Evolutionary conservation across 2,329 filamentous ascomycete genomes (phyloP).

Genomic region (Ceratocystiopsis sp.): DNA sequence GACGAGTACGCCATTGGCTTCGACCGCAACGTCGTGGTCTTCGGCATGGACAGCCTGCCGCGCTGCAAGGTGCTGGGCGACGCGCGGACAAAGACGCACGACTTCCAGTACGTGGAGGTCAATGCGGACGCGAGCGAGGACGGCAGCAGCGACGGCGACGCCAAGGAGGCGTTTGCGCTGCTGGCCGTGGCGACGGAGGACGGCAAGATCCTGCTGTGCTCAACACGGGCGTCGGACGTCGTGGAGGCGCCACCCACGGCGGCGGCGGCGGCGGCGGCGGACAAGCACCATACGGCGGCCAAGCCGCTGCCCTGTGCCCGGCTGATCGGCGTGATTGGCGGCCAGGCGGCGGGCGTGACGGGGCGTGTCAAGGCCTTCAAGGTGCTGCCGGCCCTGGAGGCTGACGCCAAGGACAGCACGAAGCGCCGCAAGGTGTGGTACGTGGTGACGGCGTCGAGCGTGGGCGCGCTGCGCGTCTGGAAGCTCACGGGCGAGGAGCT

Average conservation of each 20-base stretch:
- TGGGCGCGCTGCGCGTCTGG: slow-evolving; percentile 74
- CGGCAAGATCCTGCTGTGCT: slow-evolving; percentile 70
- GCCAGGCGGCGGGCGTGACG: slow-evolving; percentile 46
- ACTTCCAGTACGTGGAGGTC: slow-evolving; percentile 53
- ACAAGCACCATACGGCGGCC: slow-evolving; percentile 10
- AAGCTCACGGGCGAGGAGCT: slow-evolving; percentile 31
- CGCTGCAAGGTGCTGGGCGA: slow-evolving; percentile 55
- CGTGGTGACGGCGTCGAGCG: slow-evolving; percentile 62
- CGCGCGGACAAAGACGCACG: slow-evolving; percentile 64
- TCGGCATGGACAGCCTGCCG: slow-evolving; percentile 73
- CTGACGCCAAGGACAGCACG: slow-evolving; percentile 14
- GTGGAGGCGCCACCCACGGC: slow-evolving; percentile 11
- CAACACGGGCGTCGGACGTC: slow-evolving; percentile 39
- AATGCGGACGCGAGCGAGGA: slow-evolving; percentile 27
- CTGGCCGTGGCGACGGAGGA: slow-evolving; percentile 79
- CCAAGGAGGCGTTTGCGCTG: slow-evolving; percentile 19
- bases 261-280: neutral
- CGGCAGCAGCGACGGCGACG: neutral
- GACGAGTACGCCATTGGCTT: slow-evolving; percentile 84
- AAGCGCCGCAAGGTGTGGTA: slow-evolving; percentile 22
- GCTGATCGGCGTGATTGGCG: slow-evolving; percentile 62
- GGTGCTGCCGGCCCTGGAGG: slow-evolving; percentile 30
- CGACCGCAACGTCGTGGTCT: slow-evolving; percentile 69
- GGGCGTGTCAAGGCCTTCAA: slow-evolving; percentile 82
- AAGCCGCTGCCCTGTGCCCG: slow-evolving; percentile 37